phyloP scores from a whole-genome alignment of 2,329 filamentous ascomycete species.

The Ceratocystiopsis sp. region DNA sequence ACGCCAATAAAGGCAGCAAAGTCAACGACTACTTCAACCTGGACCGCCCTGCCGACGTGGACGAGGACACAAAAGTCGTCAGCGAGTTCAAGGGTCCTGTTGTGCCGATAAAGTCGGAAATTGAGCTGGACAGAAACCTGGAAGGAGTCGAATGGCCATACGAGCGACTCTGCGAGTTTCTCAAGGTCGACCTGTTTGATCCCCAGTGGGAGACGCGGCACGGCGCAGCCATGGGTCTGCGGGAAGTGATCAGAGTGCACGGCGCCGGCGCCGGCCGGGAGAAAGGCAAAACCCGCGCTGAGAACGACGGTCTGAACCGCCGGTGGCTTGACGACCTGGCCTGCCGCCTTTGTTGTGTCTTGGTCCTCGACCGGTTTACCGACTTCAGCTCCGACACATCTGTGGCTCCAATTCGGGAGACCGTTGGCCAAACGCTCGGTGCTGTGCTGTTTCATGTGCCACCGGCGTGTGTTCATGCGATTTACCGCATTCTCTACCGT shows the following conservation, averaged over 20 bases:
- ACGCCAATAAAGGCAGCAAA: slow-evolving; percentile 45
- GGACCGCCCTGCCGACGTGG: slow-evolving; percentile 57
- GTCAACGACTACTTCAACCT: slow-evolving; percentile 78
- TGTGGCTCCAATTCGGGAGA: slow-evolving; percentile 89
- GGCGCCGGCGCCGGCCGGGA: slow-evolving; percentile 71
- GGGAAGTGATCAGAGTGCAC: slow-evolving; percentile 84
- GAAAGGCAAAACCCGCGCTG: slow-evolving; percentile 47
- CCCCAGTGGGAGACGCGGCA: slow-evolving; percentile 89
- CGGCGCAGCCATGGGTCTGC: slow-evolving; percentile 84
- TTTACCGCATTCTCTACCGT: slow-evolving; percentile 69
- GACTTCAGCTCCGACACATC: slow-evolving; percentile 97
- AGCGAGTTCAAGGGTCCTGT: slow-evolving; percentile 85
- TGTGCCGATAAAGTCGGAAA: slow-evolving; percentile 67
- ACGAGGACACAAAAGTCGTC: slow-evolving; percentile 84
- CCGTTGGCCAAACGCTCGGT: slow-evolving; percentile 83
- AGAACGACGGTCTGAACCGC: slow-evolving; percentile 68
- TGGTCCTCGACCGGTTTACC: slow-evolving; percentile 94
- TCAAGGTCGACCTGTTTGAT: slow-evolving; percentile 88
- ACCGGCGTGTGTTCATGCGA: slow-evolving; percentile 58
- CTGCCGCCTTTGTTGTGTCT: slow-evolving; percentile 85
- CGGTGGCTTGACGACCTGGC: slow-evolving; percentile 86
- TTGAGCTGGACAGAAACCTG: slow-evolving; percentile 60
- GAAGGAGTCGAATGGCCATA: slow-evolving; percentile 85
- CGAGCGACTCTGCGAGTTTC: slow-evolving; percentile 81
- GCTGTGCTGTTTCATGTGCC: slow-evolving; percentile 76